Conservation (phyloP, 2,329 filamentous ascomycete genomes). For the Whalleya microplaca region DNA sequence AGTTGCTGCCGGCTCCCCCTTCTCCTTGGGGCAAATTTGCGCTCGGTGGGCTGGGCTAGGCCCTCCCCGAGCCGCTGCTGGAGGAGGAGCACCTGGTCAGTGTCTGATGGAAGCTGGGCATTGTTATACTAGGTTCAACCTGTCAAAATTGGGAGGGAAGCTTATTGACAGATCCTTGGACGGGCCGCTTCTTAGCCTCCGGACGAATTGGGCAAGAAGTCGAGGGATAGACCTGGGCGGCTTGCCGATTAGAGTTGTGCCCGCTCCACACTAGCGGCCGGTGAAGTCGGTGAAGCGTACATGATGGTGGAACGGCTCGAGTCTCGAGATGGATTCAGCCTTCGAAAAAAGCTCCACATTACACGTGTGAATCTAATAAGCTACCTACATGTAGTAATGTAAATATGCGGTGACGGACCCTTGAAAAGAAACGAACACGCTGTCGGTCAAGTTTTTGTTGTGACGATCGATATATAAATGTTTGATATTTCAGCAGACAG, state of each 20-base stretch:
- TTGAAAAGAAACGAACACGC: too few species aligned
- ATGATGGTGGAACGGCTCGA: neutral
- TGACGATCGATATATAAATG: too few species aligned
- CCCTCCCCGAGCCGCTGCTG: neutral
- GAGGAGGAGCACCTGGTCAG: too few species aligned
- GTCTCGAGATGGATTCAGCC: neutral
- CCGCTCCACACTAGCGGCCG: neutral
- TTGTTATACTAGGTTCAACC: constrained; percentile 23
- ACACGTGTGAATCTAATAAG: too few species aligned
- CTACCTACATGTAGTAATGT: too few species aligned
- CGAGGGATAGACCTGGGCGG: neutral
- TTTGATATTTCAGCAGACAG: too few species aligned
- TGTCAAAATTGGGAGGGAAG: constrained; percentile 14
- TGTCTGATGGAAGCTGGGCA: too few species aligned
- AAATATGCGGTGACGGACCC: too few species aligned
- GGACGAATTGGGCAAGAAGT: neutral
- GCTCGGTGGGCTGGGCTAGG: neutral
- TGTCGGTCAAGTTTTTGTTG: too few species aligned
- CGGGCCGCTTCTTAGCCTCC: constrained; percentile 3
- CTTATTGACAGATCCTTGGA: constrained; percentile 21
- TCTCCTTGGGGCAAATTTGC: neutral
- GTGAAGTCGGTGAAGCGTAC: neutral
- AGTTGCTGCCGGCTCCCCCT: neutral
- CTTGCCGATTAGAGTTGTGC: neutral
- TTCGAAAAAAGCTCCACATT: too few species aligned